Evolutionary conservation across 169 alveolate species (phyloP), one percentile per base, ranked within the genome.

Genomic region (Theileria sp.): DNA sequence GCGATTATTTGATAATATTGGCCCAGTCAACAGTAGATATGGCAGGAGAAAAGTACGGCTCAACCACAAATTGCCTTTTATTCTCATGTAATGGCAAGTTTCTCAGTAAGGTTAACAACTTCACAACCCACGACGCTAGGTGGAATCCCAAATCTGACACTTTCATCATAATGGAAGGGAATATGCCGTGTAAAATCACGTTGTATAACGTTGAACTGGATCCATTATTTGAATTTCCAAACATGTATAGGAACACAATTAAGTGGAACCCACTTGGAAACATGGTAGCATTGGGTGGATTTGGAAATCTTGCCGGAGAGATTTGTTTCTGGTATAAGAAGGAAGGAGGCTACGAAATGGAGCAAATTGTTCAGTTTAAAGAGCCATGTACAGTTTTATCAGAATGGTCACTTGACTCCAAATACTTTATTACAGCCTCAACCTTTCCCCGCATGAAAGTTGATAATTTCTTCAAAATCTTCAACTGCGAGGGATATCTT

Each of bases 381-480:
- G 94, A 91, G 54, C 90, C 94, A 8, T 91, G 94, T 34, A 91
- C 94, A 8, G 94, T 91, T 0, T 19, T 91, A 1, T 91, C 92
- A 61, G 93, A 91, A 28, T 91, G 94, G 94, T 91, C 94, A 7
- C 44, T 51, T 23, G 94, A 91, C 78, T 86, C 93, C n/a, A 69
- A 81, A 0, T 80, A 81, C 49, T 87, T 91, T 66, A 78, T 91
- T 88, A 80, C 91, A 0, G 94, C 94, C 3, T 91, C 94, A 0
- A 91, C 94, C 3, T 91, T 77, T 69, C 94, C 94, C 25, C 78
- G 94, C 34, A 91, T 91, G 94, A 91, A 91, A 62, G 94, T 91
- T 25, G 94, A 91, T 62, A 91, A 91, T 38, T 79, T 73, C 10
- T 73, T 87, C 64, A 91, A 91, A 65, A 87, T 91, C 4, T 91